phyloP scores from a whole-genome alignment of 345 rosid genomes.

The Hibiscus mutabilis region DNA sequence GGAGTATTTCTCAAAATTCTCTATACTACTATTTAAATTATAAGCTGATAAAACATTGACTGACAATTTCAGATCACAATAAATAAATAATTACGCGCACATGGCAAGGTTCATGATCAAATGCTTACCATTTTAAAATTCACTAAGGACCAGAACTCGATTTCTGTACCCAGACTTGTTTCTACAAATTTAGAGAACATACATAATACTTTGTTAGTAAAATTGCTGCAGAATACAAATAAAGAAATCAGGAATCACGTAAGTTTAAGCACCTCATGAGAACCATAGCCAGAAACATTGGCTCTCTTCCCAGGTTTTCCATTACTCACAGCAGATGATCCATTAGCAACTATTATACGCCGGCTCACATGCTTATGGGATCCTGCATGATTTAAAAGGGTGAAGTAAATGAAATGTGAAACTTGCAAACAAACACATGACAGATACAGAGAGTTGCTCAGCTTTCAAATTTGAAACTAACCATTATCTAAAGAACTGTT shows the following conservation, averaged over 20 bases:
- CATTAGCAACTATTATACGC: constrained; percentile 34
- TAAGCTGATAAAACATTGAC: not conserved
- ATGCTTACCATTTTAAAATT: constrained; percentile 25
- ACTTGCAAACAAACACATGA: not conserved
- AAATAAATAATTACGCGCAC: not conserved
- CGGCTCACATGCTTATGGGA: constrained; percentile 29
- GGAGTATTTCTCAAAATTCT: not conserved
- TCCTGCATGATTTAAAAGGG: constrained; percentile 27
- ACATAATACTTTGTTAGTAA: not conserved
- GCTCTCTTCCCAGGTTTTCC: constrained; percentile 34
- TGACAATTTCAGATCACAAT: not conserved
- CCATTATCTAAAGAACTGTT: not conserved
- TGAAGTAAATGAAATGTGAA: not conserved
- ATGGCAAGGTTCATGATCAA: not conserved
- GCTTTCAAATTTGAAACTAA: not conserved
- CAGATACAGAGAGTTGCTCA: not conserved
- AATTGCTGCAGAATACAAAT: not conserved
- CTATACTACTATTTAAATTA: not conserved
- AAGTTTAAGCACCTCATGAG: constrained; percentile 29
- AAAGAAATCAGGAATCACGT: not conserved
- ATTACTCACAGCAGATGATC: constrained; percentile 20
- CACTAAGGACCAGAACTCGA: constrained; percentile 38
- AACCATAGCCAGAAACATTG: constrained; percentile 29
- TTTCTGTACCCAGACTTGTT: constrained; percentile 67
- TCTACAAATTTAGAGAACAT: constrained; percentile 29